Evolutionary conservation across 1,284 basidiomycete species (phyloP), one percentile per base, ranked within the genome.

Genomic region (Moniliophthora roreri): DNA sequence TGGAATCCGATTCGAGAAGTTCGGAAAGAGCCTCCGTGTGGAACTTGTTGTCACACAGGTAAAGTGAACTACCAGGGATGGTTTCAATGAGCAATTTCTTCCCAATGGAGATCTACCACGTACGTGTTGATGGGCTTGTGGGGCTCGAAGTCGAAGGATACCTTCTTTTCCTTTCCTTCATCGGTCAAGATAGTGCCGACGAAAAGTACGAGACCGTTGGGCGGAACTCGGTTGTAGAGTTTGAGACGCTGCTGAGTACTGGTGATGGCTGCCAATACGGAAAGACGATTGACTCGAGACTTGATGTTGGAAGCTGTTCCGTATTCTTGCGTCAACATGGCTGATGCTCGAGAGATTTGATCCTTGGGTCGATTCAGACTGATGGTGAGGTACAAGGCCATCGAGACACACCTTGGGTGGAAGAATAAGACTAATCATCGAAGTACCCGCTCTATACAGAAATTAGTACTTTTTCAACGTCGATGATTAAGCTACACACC

Each of bases 31-130:
- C 95, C 68, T 98, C 97, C 3, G 97, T 98, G 77, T 98, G 96
- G 79, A 99, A 99, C 72, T 98, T 97, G 80, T 97, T 98, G 81
- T 99, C 97, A 69, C 97, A 99, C 50, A 98, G 89, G 76, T 99
- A 99, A 46, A 99, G 85, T 16, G 95, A 95, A 16, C 91, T 94
- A 66, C 4, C 45, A 20, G 50, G 44, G 44, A 37, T 38, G 45
- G 28, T 32, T 32, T 26, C 35, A 7, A 18, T 53, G 54, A 24
- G 41, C 16, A 36, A 7, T 13, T 40, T 20, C 21, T 40, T 23
- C 54, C 11, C 42, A 42, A 16, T 35, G 45, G 40, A 2, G 20
- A 15, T 39, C 10, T 38, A 28, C 9, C 8, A 78, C 88, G 56
- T 70, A 94, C 88, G 96, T 99, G 74, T 98, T 99, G 79, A 99